These are phyloP conservation scores for Scheffersomyces cryptocercus DNA, from an alignment of 1,139 yeast species.

Conservation along the genomic window DNA sequence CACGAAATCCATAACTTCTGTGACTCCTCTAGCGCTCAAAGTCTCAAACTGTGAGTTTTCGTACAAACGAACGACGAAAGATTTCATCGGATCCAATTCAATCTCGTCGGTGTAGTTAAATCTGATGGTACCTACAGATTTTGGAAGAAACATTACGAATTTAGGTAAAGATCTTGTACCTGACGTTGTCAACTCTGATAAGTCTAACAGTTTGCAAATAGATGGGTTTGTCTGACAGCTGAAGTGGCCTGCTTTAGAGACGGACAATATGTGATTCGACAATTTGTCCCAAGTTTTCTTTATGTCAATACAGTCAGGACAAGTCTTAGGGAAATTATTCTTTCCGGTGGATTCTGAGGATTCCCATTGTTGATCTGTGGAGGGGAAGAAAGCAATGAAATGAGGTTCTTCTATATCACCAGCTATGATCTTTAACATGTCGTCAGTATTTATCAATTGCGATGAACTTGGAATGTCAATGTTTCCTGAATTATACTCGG, in stretches of 20 bases:
- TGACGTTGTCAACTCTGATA: constrained; percentile 13
- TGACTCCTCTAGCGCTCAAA: constrained; percentile 38
- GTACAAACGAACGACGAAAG: constrained; percentile 32
- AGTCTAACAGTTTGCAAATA: constrained; percentile 54
- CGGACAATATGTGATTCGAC: constrained; percentile 47
- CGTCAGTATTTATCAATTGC: constrained; percentile 27
- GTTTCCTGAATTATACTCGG: constrained; percentile 41
- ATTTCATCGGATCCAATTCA: constrained; percentile 30
- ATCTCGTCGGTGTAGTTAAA: constrained; percentile 35
- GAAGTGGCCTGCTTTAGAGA: constrained; percentile 56
- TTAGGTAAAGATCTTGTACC: constrained; percentile 27
- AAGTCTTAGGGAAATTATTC: constrained; percentile 33
- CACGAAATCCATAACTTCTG: constrained; percentile 41
- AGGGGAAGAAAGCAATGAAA: constrained; percentile 67
- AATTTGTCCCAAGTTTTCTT: constrained; percentile 59
- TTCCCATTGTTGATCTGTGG: constrained; percentile 42
- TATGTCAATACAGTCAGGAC: constrained; percentile 51
- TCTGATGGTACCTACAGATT: constrained; percentile 32
- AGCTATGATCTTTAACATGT: constrained; percentile 42
- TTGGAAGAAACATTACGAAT: constrained; percentile 43
- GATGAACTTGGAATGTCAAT: constrained; percentile 43
- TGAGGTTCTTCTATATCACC: constrained; percentile 52
- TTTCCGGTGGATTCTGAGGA: constrained; percentile 39
- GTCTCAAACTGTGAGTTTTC: constrained; percentile 41
- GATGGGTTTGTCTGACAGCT: constrained; percentile 53